A percentile compares a stretch with the other conserved stretches of the same genome.
These are phyloP conservation scores for Tetrastigma voinierianum DNA, from an alignment of 164 flowering plant genomes.

Conservation along the genomic window DNA sequence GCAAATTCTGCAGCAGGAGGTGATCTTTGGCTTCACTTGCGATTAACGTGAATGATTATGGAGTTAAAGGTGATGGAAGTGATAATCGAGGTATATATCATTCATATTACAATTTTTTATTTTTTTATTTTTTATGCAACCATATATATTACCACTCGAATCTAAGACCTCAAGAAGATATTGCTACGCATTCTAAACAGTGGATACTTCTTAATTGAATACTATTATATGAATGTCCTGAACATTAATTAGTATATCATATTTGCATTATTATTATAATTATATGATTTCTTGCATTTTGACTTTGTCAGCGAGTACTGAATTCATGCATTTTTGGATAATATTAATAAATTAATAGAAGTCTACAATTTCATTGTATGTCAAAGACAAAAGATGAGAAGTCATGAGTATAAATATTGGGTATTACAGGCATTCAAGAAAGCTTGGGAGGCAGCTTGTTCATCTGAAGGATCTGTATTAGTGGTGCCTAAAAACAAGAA, in stretches of 20 bases:
- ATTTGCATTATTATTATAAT: neutral
- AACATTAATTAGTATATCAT: no score
- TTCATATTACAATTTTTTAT: no score
- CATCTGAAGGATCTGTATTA: conserved; percentile 34
- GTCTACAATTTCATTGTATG: no score
- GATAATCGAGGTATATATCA: conserved; percentile 43
- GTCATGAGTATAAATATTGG: neutral
- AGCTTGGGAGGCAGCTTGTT: conserved; percentile 76
- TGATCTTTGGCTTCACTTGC: conserved; percentile 10
- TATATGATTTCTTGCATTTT: neutral
- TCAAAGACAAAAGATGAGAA: no score
- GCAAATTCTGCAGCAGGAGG: conserved; percentile 11
- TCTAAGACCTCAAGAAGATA: no score
- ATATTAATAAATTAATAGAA: no score
- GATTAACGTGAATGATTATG: conserved; percentile 43
- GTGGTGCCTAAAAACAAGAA: conserved; percentile 49
- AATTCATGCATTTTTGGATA: no score
- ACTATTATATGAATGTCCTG: no score
- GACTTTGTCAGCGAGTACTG: neutral
- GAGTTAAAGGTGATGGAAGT: conserved; percentile 62
- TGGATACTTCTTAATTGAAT: no score
- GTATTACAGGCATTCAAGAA: conserved; percentile 54
- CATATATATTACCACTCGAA: no score
- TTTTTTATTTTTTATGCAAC: no score
- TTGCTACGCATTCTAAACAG: no score